These are phyloP conservation scores for Aspergillus cejpii DNA, from an alignment of 2,329 filamentous ascomycete genomes.

Conservation along the genomic window DNA sequence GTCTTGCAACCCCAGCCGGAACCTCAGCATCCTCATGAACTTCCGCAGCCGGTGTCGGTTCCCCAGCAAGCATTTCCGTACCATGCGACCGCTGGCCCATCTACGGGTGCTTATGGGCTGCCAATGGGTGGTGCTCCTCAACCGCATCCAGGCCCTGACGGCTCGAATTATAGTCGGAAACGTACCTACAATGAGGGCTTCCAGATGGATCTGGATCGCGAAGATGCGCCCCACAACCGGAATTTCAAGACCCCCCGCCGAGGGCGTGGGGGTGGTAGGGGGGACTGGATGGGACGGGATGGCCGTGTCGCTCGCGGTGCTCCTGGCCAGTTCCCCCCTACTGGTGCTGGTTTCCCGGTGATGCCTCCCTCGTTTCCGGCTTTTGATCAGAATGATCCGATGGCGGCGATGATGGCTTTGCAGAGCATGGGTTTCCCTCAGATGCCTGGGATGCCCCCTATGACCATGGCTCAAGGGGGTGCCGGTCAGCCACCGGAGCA, in stretches of 20 bases:
- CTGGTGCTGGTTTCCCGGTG: constrained; percentile 29
- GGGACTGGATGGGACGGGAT: constrained; percentile 35
- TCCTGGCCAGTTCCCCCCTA: constrained; percentile 25
- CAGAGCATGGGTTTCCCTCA: constrained; percentile 48
- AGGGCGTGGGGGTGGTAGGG: constrained; percentile 39
- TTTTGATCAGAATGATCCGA: constrained; percentile 51
- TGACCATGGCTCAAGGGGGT: constrained; percentile 31
- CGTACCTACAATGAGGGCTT: constrained; percentile 48
- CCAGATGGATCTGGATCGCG: constrained; percentile 40
- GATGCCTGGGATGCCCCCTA: constrained; percentile 43
- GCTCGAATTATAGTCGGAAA: constrained; percentile 42
- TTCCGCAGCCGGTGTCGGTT: constrained; percentile 15
- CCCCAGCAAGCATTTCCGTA: constrained; percentile 19
- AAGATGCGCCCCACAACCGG: constrained; percentile 41
- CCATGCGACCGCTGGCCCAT: constrained; percentile 20
- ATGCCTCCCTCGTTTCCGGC: constrained; percentile 44
- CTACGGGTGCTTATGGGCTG: constrained; percentile 16
- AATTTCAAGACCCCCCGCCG: constrained; percentile 43
- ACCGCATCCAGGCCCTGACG: constrained; percentile 18
- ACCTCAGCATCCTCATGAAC: constrained; percentile 19
- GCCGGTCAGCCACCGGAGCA: constrained; percentile 26
- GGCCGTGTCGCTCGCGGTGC: constrained; percentile 19
- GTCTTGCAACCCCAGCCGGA: constrained; percentile 20
- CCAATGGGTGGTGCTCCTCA: constrained; percentile 16
- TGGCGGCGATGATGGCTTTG: constrained; percentile 49